Evolutionary conservation across 2,329 filamentous ascomycete species (phyloP).

Genomic region (Cladobotryum protrusum): DNA sequence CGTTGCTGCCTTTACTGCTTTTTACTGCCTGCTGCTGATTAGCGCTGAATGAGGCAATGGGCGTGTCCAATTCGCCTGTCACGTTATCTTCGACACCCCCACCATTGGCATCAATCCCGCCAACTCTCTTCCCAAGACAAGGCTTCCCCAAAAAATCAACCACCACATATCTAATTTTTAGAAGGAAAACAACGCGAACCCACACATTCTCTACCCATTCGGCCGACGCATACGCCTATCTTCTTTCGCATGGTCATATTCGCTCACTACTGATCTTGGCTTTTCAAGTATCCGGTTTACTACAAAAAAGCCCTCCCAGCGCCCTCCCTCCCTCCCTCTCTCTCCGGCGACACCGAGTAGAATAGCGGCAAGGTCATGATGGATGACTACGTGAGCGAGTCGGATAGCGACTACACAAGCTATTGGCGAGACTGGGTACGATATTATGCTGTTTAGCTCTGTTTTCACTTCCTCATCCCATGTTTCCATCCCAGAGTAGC

Average conservation of each 20-base stretch:
- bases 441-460: constrained; percentile 33
- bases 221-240: not conserved
- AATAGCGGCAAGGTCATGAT: constrained; percentile 42
- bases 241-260: constrained; percentile 19
- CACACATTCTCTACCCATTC: constrained; percentile 7
- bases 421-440: constrained; percentile 98
- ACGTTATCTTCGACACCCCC: no score
- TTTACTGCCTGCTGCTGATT: no score
- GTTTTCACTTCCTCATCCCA: not conserved
- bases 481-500: not conserved
- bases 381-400: constrained; percentile 98
- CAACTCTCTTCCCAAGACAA: no score
- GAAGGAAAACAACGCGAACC: no score
- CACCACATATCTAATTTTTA: no score
- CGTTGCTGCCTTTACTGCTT: no score
- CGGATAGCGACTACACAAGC: constrained; percentile 97
- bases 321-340: not conserved
- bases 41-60: no score
- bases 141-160: no score
- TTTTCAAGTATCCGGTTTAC: no score
- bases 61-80: no score
- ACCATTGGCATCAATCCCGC: no score
- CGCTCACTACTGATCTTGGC: constrained; percentile 18
- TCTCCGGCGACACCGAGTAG: not conserved
- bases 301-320: not conserved